phyloP scores from a whole-genome alignment of 495 filamentous ascomycete genomes.

The Penicillium desertorum region DNA sequence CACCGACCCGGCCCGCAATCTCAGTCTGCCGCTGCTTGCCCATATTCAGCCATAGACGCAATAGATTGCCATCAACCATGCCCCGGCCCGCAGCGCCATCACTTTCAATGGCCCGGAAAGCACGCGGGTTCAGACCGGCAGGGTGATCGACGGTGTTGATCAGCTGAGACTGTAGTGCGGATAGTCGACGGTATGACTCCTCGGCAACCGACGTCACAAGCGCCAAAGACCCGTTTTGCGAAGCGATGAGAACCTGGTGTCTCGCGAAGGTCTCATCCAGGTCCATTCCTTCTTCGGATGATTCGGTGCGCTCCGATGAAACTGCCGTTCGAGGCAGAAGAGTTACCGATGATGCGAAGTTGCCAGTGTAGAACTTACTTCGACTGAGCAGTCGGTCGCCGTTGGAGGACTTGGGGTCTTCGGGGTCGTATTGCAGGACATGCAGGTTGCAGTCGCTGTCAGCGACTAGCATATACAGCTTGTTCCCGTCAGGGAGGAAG shows the following conservation, averaged over 20 bases:
- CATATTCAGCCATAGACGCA: conserved; percentile 68
- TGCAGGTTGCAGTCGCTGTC: conserved; percentile 86
- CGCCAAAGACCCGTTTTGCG: conserved; percentile 69
- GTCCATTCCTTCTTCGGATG: conserved; percentile 43
- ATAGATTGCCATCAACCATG: conserved; percentile 60
- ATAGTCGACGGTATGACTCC: conserved; percentile 76
- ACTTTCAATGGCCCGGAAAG: conserved; percentile 60
- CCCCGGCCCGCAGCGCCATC: conserved; percentile 54
- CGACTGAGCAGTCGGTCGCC: conserved; percentile 84
- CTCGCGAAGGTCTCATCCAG: conserved; percentile 27
- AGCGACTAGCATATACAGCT: conserved; percentile 76
- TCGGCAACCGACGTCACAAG: conserved; percentile 78
- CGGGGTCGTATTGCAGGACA: conserved; percentile 90
- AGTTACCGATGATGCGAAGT: conserved; percentile 68
- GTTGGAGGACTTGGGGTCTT: conserved; percentile 91
- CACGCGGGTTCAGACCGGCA: conserved; percentile 78
- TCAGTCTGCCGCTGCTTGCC: conserved; percentile 66
- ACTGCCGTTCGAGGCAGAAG: conserved; percentile 67
- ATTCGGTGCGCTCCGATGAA: conserved; percentile 39
- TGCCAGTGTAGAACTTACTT: conserved; percentile 82
- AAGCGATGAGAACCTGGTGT: conserved; percentile 67
- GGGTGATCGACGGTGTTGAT: conserved; percentile 70
- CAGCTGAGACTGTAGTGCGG: conserved; percentile 77
- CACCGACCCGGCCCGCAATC: conserved; percentile 64
- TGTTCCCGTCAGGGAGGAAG: conserved; percentile 82